These are phyloP conservation scores for Oryza punctata DNA, from an alignment of 176 grass and related monocot genomes.

Conservation along the genomic window DNA sequence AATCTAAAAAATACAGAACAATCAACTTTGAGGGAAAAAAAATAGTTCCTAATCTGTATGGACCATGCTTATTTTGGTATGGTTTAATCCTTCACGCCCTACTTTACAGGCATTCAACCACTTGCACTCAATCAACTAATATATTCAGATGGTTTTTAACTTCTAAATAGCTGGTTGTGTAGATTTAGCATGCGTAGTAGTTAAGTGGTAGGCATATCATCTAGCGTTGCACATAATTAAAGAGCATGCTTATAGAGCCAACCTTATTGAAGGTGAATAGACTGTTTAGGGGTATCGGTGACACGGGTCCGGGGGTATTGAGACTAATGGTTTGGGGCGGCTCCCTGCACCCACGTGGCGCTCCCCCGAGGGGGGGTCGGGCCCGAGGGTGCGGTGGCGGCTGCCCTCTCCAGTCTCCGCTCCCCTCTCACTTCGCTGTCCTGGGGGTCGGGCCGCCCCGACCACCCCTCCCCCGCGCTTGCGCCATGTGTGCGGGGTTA, in stretches of 20 bases:
- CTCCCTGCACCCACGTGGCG: too few relatives aligned
- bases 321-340: too few relatives aligned
- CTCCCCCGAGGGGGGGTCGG: too few relatives aligned
- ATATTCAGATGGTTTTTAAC: slow-evolving; percentile 21
- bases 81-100: background rate
- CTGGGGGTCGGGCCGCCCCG: too few relatives aligned
- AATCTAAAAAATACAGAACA: slow-evolving; percentile 31
- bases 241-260: slow-evolving; percentile 16
- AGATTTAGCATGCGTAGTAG: slow-evolving; percentile 10
- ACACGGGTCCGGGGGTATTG: too few relatives aligned
- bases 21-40: background rate
- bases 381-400: too few relatives aligned
- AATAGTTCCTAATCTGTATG: slow-evolving; percentile 13
- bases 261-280: slow-evolving; percentile 8
- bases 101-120: background rate
- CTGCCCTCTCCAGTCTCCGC: too few relatives aligned
- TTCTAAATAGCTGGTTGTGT: background rate
- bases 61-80: slow-evolving; percentile 23
- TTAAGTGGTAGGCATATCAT: slow-evolving; percentile 8
- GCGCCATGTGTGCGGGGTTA: too few relatives aligned
- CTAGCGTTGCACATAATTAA: slow-evolving; percentile 5
- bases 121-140: slow-evolving; percentile 7
- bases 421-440: too few relatives aligned
- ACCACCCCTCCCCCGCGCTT: too few relatives aligned
- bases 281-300: slow-evolving; percentile 15